Base-by-base conservation (phyloP, 73 alveolate genomes). In the Stentor roeselii region DNA sequence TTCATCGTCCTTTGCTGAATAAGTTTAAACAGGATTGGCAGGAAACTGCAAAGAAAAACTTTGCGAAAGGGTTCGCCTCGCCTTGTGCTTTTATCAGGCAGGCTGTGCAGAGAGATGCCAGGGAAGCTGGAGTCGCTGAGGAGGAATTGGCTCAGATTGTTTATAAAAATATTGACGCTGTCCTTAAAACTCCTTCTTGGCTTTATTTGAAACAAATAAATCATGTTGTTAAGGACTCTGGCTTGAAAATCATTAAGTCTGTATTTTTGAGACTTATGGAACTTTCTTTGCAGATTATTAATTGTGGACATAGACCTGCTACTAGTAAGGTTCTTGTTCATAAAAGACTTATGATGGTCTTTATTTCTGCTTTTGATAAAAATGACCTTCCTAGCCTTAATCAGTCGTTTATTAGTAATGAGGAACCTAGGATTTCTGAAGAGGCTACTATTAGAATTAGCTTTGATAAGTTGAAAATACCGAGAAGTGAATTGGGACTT, bases 391-490 rank as follows among this genome's bases (percentile, higher is more conserved):
- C 6, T 50, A 50, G 41, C 34, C 21, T 32, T 21, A 32, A 32
- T 2, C 1, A 67, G 37, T 21, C n/a, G 27, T 67, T 32, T 67
- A n/a, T 40, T 0, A 21, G 27, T 1, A 30, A n/a, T 67, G 80
- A 21, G 0, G 34, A 32, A 1, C 41, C n/a, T 30, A 67, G 34
- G 34, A 34, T 21, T 1, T 21, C 80, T 21, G 80, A 67, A 67
- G 80, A 67, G 2, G 11, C 41, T 11, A 67, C 80, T 27, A 34
- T 67, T 27, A 67, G 80, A 32, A 67, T 67, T 27, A 67, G 80
- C 80, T 67, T 67, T 67, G 80, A 67, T 2, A 67, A 32, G 37
- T 21, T 67, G 80, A 67, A 67, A 34, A 67, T 67, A 21, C 80
- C 80, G 1, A 67, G 80, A 2, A 67, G 41, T 11, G 80, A 67